These are phyloP conservation scores for Kwoniella sp. DNA, from an alignment of 768 basidiomycete species.

Conservation along the genomic window DNA sequence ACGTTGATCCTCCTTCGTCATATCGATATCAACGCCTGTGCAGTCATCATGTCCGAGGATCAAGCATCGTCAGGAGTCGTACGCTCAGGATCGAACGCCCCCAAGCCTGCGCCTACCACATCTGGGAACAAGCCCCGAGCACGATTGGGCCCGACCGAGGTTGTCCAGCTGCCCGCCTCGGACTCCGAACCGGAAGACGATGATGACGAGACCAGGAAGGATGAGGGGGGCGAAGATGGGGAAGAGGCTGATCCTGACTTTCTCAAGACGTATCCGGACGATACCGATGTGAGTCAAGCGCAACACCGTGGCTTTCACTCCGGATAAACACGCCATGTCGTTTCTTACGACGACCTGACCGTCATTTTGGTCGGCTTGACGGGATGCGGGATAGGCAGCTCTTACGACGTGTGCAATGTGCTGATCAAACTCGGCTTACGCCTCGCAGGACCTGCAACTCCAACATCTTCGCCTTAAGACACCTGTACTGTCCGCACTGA, in stretches of 20 bases:
- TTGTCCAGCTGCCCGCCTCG: slow-evolving; percentile 38
- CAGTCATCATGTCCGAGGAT: no score
- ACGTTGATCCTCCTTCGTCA: no score
- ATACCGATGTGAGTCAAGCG: slow-evolving; percentile 72
- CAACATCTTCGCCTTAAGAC: slow-evolving; percentile 72
- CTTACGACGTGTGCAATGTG: slow-evolving; percentile 10
- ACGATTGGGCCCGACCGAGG: slow-evolving; percentile 39
- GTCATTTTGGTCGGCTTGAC: background rate
- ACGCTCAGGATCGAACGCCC: background rate
- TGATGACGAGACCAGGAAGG: slow-evolving; percentile 47
- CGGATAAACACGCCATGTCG: background rate
- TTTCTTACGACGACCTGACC: background rate
- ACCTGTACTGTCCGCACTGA: slow-evolving; percentile 56
- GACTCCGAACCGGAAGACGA: slow-evolving; percentile 55
- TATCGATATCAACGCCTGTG: no score
- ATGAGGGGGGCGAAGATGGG: slow-evolving; percentile 55
- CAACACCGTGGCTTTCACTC: background rate
- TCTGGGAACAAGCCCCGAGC: slow-evolving; percentile 43
- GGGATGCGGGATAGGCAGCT: background rate
- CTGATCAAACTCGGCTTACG: slow-evolving; percentile 7
- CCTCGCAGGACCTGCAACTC: slow-evolving; percentile 73
- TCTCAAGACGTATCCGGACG: slow-evolving; percentile 72
- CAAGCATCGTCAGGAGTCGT: no score
- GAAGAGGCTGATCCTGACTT: slow-evolving; percentile 56
- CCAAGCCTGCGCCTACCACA: no score